Percentiles rank a stretch among this genome's conserved stretches.
Evolutionary conservation across 2,329 filamentous ascomycete genomes (phyloP).

Genomic region (Cladosporium cucumerinum): DNA sequence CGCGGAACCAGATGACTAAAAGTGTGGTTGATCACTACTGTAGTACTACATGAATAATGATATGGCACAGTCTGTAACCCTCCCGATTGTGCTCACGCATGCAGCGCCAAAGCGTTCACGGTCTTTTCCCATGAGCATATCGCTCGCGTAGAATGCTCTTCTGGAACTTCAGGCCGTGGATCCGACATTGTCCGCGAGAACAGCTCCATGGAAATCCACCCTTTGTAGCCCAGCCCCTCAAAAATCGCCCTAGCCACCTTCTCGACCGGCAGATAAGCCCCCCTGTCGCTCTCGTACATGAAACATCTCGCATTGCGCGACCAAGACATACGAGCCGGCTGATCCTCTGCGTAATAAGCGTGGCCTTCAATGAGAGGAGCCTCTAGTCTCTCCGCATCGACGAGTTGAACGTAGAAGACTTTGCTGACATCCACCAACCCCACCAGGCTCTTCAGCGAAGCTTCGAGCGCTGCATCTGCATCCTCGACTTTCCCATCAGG

Average conservation of each 20-base stretch:
- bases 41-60: neutral
- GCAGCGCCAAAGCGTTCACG: constrained; percentile 20
- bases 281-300: constrained; percentile 58
- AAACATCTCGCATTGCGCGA: constrained; percentile 72
- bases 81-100: neutral
- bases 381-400: constrained; percentile 64
- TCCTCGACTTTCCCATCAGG: constrained; percentile 50
- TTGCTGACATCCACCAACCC: constrained; percentile 58
- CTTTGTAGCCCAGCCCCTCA: constrained; percentile 61
- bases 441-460: constrained; percentile 53
- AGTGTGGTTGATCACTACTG: neutral
- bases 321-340: constrained; percentile 71
- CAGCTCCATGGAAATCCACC: constrained; percentile 70
- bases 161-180: constrained; percentile 49
- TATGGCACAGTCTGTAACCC: neutral
- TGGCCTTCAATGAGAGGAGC: constrained; percentile 58
- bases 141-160: constrained; percentile 50
- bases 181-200: constrained; percentile 60
- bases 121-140: constrained; percentile 48
- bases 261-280: constrained; percentile 65
- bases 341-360: constrained; percentile 54
- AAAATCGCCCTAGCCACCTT: constrained; percentile 61
- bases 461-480: constrained; percentile 54
- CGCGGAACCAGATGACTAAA: neutral
- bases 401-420: constrained; percentile 73